Base-by-base conservation (phyloP, 495 filamentous ascomycete genomes). In the Opeltia flavorubescens region DNA sequence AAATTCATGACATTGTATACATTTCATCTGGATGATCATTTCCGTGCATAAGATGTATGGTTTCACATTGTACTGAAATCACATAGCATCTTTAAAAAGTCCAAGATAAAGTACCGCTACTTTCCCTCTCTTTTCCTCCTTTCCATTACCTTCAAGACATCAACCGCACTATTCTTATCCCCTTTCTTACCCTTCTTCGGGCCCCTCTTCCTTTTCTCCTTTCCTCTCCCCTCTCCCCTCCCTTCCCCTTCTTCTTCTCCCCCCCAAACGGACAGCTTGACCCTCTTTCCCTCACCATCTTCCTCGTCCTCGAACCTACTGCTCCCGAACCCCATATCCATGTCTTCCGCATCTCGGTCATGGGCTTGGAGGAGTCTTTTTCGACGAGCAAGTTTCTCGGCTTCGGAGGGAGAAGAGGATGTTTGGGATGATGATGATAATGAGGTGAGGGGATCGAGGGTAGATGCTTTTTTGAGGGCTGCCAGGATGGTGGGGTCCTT, bases 241-340 rank as follows among this genome's bases (percentile, higher is more conserved):
- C 66, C 67, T n/a, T 68, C 74, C 24, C 72, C 68, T 33, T 69
- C 71, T 13, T 72, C 74, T 12, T 71, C 72, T 34, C 63, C 68
- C 34, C 66, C 68, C 82, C 82, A 86, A 48, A 72, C 66, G 1
- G 75, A 78, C 30, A 91, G 61, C 57, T 84, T 78, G 35, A 86
- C 67, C 50, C 68, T 76, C 46, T 70, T 66, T 28, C 45, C 78
- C 1, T 81, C 71, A 46, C 83, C 88, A 41, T 94, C 88, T 31
- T 83, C 86, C 33, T 80, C 82, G 55, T 94, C 88, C 39, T 81
- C 86, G 48, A 81, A 74, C 20, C 87, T 75, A 52, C 81, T 87
- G 13, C 81, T 81, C 5, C 93, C 91, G 58, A 98, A 96, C 27
- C 87, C 91, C 62, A 95, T 69, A 55, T 98, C 91, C 66, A 98